Conservation (phyloP, 2,329 filamentous ascomycete species). For the Penicillium verrucosum region DNA sequence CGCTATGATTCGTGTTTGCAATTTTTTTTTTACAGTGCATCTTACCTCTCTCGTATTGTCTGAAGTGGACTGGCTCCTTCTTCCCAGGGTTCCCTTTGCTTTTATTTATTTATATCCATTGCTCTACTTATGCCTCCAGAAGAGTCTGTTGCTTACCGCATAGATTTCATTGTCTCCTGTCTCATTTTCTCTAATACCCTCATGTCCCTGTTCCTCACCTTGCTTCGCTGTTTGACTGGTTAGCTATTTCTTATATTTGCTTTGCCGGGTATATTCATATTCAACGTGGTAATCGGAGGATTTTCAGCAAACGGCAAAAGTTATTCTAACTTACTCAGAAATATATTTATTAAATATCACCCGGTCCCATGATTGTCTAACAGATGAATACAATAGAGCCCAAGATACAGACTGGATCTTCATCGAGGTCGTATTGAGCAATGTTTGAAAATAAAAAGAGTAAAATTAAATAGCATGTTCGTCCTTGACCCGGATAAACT, state of each 20-base stretch:
- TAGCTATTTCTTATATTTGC: not conserved
- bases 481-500: not conserved
- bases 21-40: constrained; percentile 10
- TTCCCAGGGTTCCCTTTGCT: constrained; percentile 4
- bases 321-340: not conserved
- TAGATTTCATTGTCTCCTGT: constrained; percentile 5
- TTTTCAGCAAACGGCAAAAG: not conserved
- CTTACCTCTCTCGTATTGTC: constrained; percentile 4
- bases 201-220: not conserved
- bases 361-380: not conserved
- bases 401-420: not conserved
- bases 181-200: constrained; percentile 8
- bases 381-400: not conserved
- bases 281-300: not conserved
- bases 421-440: not conserved
- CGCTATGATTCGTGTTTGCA: constrained; percentile 12
- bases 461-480: not conserved
- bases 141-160: not conserved
- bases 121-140: not conserved
- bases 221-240: not conserved
- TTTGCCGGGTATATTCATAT: not conserved
- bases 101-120: not conserved
- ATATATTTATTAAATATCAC: not conserved
- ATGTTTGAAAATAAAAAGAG: not conserved
- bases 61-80: constrained; percentile 19